These are phyloP conservation scores for Amanita subjunquillea DNA, from an alignment of 768 basidiomycete genomes.

Conservation along the genomic window DNA sequence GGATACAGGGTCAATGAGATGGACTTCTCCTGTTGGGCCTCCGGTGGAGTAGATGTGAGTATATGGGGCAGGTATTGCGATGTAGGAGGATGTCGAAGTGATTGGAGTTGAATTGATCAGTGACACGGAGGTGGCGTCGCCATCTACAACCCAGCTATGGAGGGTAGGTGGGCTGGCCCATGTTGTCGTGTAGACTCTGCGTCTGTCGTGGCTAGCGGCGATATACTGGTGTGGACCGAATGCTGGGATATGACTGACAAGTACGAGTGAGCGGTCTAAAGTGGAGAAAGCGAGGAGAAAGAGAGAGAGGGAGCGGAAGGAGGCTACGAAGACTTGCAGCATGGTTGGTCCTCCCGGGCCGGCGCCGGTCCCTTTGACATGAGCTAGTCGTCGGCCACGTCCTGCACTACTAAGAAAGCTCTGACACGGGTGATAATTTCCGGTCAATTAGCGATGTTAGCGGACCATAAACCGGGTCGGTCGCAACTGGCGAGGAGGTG, in stretches of 20 bases:
- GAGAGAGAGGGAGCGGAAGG: conserved; percentile 41
- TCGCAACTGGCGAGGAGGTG: too few relatives aligned
- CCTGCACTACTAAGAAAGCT: too few relatives aligned
- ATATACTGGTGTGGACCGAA: conserved; percentile 46
- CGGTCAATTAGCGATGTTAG: too few relatives aligned
- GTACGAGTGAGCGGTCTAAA: conserved; percentile 23
- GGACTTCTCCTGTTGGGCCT: conserved; percentile 41
- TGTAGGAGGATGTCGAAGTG: conserved; percentile 46
- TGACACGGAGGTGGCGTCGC: neutral
- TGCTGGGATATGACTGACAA: conserved; percentile 30
- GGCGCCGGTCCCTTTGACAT: too few relatives aligned
- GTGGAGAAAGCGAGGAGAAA: conserved; percentile 41
- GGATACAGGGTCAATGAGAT: conserved; percentile 22
- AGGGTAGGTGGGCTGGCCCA: conserved; percentile 40
- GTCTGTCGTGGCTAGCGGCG: conserved; percentile 22
- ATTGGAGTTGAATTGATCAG: conserved; percentile 36
- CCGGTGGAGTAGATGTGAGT: conserved; percentile 39
- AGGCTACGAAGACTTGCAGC: conserved; percentile 8
- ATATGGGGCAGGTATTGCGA: conserved; percentile 36
- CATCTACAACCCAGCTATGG: conserved; percentile 33
- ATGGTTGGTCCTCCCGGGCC: too few relatives aligned
- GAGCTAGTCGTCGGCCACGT: too few relatives aligned
- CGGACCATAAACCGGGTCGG: too few relatives aligned
- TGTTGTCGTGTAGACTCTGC: conserved; percentile 35
- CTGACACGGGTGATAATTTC: too few relatives aligned